Base-by-base conservation (phyloP, 2,329 filamentous ascomycete species). In the Calonectria pauciramosa region DNA sequence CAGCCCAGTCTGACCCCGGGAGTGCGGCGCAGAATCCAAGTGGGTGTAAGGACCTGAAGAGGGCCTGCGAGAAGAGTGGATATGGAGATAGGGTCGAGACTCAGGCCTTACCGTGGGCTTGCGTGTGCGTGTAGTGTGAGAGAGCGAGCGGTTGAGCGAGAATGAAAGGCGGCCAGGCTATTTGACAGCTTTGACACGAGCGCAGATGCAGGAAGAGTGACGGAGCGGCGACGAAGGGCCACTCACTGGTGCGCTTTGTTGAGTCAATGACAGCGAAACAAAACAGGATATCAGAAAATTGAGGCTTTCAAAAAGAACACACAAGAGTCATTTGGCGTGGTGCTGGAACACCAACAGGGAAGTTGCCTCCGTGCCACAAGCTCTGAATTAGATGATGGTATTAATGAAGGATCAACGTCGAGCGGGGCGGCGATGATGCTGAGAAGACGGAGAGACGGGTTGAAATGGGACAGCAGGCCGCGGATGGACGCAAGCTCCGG, bases 401-500 rank as follows among this genome's bases (percentile, higher is more conserved):
- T 63, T 30, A 30, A 41, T 63, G 23, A 38, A 63, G 23, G 56
- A 63, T 63, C 32, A 63, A 63, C 56, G 26, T 41, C 23, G 56
- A 41, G 56, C 23, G 36, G 36, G 36, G 36, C 56, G 36, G 10
- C 14, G 44, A 63, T n/a, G 52, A 70, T 64, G 44, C 44, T 64
- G 56, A 51, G 41, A 36, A 16, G 26, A 60, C 54, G 54, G 32
- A 38, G 54, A 44, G 38, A n/a, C 14, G 56, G 56, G 23, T 63
- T 63, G 34, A 63, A 63, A 63, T 28, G 56, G 56, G 51, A 59
- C 51, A 67, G 41, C 47, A 60, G 18, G 64, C 51, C 28, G 32
- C 32, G 52, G 18, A 38, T 5, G 34, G 9, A 51, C 3, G 52
- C 51, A 41, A 38, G 20, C 16, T 54, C 63, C 20, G 38, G 63